phyloP scores from a whole-genome alignment of 768 basidiomycete genomes.

The Rhizopogon vulgaris region DNA sequence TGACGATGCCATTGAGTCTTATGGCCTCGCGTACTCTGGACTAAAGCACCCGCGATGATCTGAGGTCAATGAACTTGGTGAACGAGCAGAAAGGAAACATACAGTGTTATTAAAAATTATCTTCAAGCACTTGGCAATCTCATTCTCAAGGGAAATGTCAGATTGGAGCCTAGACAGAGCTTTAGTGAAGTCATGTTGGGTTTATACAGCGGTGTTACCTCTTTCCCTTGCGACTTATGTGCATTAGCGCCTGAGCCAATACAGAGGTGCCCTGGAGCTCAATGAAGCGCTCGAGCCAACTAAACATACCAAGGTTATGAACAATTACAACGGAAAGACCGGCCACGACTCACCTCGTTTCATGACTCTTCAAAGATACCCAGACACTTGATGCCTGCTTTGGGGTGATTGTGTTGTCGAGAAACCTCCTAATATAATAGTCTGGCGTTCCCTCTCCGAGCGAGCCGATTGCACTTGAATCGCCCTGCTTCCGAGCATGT shows the following conservation, averaged over 20 bases:
- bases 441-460: conserved; percentile 73
- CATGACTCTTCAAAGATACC: conserved; percentile 75
- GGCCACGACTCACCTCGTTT: conserved; percentile 54
- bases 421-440: conserved; percentile 89
- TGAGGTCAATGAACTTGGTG: neutral
- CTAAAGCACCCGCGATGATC: conserved; percentile 30
- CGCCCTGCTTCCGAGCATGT: conserved; percentile 53
- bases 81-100: conserved; percentile 13
- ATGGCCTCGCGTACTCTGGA: conserved; percentile 66
- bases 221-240: conserved; percentile 66
- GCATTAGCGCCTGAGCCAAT: conserved; percentile 70
- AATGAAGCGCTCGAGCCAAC: conserved; percentile 80
- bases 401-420: conserved; percentile 78
- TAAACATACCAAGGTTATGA: conserved; percentile 27
- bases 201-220: conserved; percentile 38
- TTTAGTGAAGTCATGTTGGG: neutral
- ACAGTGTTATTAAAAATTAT: conserved; percentile 70
- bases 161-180: conserved; percentile 22
- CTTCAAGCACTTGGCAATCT: conserved; percentile 82
- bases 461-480: conserved; percentile 46
- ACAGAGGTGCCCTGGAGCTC: conserved; percentile 78
- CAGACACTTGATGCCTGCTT: conserved; percentile 74
- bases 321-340: neutral
- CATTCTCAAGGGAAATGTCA: conserved; percentile 76
- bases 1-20: conserved; percentile 65